Evolutionary conservation across 2,329 filamentous ascomycete genomes (phyloP).

Genomic region (Fusarium pseudonygamai): DNA sequence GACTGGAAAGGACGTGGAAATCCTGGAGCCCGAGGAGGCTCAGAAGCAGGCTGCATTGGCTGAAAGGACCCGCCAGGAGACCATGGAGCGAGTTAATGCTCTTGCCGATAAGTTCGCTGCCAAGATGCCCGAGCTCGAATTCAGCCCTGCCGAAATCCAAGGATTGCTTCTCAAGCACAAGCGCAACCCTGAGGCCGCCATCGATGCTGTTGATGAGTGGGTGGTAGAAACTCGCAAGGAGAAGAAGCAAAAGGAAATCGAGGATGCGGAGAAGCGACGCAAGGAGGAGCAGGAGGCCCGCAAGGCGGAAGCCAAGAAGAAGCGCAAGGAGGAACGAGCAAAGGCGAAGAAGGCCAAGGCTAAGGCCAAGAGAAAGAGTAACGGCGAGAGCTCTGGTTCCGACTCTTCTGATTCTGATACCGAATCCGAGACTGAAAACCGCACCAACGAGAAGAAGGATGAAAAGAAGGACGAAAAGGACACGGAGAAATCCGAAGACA

Average conservation of each 20-base stretch:
- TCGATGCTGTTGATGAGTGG: slow-evolving; percentile 60
- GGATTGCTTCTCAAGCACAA: slow-evolving; percentile 67
- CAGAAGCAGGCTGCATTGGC: slow-evolving; percentile 46
- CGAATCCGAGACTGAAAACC: slow-evolving; percentile 38
- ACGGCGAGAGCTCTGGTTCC: slow-evolving; percentile 36
- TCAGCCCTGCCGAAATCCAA: slow-evolving; percentile 69
- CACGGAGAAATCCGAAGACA: slow-evolving; percentile 21
- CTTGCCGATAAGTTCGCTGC: slow-evolving; percentile 61
- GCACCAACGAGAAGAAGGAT: slow-evolving; percentile 27
- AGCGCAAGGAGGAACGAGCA: slow-evolving; percentile 40
- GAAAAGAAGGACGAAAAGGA: slow-evolving; percentile 31
- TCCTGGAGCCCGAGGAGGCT: slow-evolving; percentile 33
- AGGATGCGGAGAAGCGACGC: slow-evolving; percentile 54
- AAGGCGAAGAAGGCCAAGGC: slow-evolving; percentile 39
- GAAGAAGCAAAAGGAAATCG: slow-evolving; percentile 57
- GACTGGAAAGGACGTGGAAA: not conserved
- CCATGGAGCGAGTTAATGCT: slow-evolving; percentile 52
- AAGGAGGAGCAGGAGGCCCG: slow-evolving; percentile 48
- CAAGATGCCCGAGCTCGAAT: slow-evolving; percentile 63
- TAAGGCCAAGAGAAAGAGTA: slow-evolving; percentile 37
- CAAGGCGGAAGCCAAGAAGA: slow-evolving; percentile 44
- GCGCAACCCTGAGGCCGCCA: slow-evolving; percentile 58
- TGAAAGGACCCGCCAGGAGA: slow-evolving; percentile 47
- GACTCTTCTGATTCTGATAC: slow-evolving; percentile 37
- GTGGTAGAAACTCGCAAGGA: slow-evolving; percentile 59